Percentiles rank a stretch among this genome's conserved stretches.
phyloP scores from a whole-genome alignment of 2,329 filamentous ascomycete genomes.

The Zasmidium citrigriseum region DNA sequence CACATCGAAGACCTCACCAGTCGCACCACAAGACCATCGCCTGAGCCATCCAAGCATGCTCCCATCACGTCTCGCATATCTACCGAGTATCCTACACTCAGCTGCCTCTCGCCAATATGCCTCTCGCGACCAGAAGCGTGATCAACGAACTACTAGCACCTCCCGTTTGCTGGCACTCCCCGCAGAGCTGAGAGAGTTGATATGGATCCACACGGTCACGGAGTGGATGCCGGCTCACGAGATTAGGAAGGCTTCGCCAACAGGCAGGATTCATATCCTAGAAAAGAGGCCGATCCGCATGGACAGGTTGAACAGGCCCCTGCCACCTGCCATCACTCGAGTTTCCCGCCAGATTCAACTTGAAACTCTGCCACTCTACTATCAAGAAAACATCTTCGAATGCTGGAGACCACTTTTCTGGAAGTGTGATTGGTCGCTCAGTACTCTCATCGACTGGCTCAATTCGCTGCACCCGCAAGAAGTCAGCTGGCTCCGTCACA shows the following conservation, averaged over 20 bases:
- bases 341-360: constrained; percentile 21
- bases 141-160: not conserved
- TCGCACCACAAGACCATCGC: no score
- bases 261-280: constrained; percentile 4
- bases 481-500: constrained; percentile 24
- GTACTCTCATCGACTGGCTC: constrained; percentile 28
- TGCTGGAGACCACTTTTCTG: constrained; percentile 29
- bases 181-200: constrained; percentile 24
- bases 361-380: constrained; percentile 28
- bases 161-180: constrained; percentile 24
- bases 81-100: no score
- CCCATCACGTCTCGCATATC: no score
- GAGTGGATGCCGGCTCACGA: constrained; percentile 16
- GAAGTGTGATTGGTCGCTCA: constrained; percentile 23
- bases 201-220: constrained; percentile 22
- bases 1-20: no score
- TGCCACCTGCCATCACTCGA: constrained; percentile 22
- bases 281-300: constrained; percentile 21
- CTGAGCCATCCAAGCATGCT: no score
- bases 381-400: constrained; percentile 26
- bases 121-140: not conserved
- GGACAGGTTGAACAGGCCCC: constrained; percentile 19
- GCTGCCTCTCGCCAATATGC: no score
- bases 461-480: constrained; percentile 18
- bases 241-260: not conserved